phyloP scores from a whole-genome alignment of 345 rosid genomes.

The Geranium brycei region DNA sequence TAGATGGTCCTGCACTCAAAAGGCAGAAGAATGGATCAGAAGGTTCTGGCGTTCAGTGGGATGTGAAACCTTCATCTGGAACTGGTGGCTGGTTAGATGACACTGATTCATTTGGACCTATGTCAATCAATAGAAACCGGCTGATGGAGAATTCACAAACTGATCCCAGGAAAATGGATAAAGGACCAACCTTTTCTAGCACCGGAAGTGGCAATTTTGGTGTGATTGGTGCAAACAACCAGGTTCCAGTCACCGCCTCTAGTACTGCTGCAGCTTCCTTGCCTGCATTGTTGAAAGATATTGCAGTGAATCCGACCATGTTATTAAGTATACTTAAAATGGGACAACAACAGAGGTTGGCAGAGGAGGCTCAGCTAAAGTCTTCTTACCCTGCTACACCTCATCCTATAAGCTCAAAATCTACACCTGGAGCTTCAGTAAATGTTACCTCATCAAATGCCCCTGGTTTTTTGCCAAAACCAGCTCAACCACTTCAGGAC shows the following conservation, averaged over 20 bases:
- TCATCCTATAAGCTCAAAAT: constrained; percentile 29
- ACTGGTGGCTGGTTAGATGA: constrained; percentile 69
- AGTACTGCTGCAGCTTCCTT: constrained; percentile 23
- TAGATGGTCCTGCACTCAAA: constrained; percentile 48
- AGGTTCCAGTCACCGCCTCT: constrained; percentile 16
- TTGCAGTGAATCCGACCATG: constrained; percentile 68
- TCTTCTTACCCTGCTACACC: constrained; percentile 26
- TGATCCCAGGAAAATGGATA: constrained; percentile 31
- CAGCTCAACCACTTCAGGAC: constrained; percentile 29
- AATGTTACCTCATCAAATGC: constrained; percentile 23
- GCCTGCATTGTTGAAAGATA: constrained; percentile 49
- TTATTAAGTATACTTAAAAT: constrained; percentile 53
- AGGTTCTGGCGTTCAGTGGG: constrained; percentile 22
- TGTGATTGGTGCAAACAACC: constrained; percentile 27
- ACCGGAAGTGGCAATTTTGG: constrained; percentile 19
- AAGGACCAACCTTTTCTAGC: constrained; percentile 24
- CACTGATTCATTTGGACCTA: constrained; percentile 26
- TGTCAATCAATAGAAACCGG: constrained; percentile 19
- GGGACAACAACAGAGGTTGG: constrained; percentile 53
- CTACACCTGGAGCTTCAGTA: constrained; percentile 24
- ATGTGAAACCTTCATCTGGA: constrained; percentile 25
- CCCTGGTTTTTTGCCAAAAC: constrained; percentile 32
- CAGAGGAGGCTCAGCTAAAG: constrained; percentile 32
- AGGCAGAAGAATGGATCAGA: constrained; percentile 38
- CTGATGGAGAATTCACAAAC: constrained; percentile 16